These are phyloP conservation scores for Blastosporella zonata DNA, from an alignment of 1,284 basidiomycete genomes.

Conservation along the genomic window DNA sequence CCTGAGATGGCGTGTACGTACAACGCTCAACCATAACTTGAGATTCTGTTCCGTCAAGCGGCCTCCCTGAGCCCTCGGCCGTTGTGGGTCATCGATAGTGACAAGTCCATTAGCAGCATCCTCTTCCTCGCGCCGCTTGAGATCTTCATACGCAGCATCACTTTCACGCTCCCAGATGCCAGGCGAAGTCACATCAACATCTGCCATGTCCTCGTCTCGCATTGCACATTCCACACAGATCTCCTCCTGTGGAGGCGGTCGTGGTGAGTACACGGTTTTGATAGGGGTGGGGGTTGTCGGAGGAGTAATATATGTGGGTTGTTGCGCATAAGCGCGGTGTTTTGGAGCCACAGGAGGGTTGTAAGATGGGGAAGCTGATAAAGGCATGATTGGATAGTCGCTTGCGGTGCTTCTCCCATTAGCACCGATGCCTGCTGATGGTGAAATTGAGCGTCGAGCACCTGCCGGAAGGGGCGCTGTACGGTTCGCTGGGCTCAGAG, in stretches of 20 bases:
- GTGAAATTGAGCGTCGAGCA: conserved; percentile 43
- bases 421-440: conserved; percentile 36
- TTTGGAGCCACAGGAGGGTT: conserved; percentile 59
- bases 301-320: conserved; percentile 72
- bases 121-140: conserved; percentile 71
- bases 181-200: conserved; percentile 84
- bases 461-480: conserved; percentile 40
- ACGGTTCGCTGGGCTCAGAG: conserved; percentile 21
- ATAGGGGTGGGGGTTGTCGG: conserved; percentile 50
- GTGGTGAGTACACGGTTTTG: conserved; percentile 56
- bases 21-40: conserved; percentile 85
- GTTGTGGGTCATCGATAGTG: conserved; percentile 43
- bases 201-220: conserved; percentile 98
- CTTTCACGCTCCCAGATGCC: conserved; percentile 92
- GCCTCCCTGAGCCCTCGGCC: conserved; percentile 65
- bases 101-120: conserved; percentile 53
- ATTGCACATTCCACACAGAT: conserved; percentile 98
- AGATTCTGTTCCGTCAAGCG: conserved; percentile 77
- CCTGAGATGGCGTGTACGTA: conserved; percentile 33
- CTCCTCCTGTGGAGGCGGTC: conserved; percentile 63
- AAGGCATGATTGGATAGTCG: conserved; percentile 41
- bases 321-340: conserved; percentile 66
- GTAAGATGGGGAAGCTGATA: conserved; percentile 59
- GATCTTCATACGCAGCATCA: conserved; percentile 80
- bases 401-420: conserved; percentile 26